phyloP scores from a whole-genome alignment of 202 grass and related monocot species.

The Brachypodium distachyon region DNA sequence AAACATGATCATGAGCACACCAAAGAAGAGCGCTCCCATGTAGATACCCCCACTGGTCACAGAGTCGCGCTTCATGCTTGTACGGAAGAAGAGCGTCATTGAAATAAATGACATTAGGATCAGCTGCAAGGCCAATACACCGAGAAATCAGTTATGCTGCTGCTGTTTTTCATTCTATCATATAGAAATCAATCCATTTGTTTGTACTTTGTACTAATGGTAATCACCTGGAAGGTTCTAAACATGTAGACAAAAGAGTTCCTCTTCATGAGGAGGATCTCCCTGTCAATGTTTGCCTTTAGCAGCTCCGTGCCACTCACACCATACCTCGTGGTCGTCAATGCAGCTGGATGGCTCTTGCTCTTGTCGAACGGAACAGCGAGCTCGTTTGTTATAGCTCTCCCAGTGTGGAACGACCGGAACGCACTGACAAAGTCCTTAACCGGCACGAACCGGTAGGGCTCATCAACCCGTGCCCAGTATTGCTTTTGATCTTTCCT shows the following conservation, averaged over 20 bases:
- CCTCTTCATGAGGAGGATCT: slow-evolving; percentile 71
- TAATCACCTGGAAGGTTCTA: slow-evolving; percentile 43
- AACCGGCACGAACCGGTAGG: slow-evolving; percentile 51
- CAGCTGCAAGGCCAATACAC: slow-evolving; percentile 31
- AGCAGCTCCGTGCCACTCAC: slow-evolving; percentile 42
- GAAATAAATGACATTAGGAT: slow-evolving; percentile 35
- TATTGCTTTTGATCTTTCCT: slow-evolving; percentile 71
- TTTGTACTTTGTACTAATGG: neutral
- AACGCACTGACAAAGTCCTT: slow-evolving; percentile 46
- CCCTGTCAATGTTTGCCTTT: slow-evolving; percentile 54
- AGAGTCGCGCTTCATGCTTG: slow-evolving; percentile 38
- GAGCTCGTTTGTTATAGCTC: slow-evolving; percentile 35
- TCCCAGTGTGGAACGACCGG: slow-evolving; percentile 41
- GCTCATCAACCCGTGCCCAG: slow-evolving; percentile 31
- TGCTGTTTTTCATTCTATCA: neutral
- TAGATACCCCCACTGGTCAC: slow-evolving; percentile 37
- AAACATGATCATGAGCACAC: slow-evolving; percentile 45
- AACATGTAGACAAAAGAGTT: slow-evolving; percentile 72
- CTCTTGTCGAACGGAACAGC: slow-evolving; percentile 54
- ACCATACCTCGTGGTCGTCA: slow-evolving; percentile 45
- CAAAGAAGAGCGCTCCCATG: slow-evolving; percentile 57
- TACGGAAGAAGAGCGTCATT: slow-evolving; percentile 63
- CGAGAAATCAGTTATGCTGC: neutral
- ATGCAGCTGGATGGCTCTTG: slow-evolving; percentile 67
- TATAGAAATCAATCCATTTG: neutral